phyloP scores from a whole-genome alignment of 2,329 filamentous ascomycete genomes.

The Rutstroemia sp. region DNA sequence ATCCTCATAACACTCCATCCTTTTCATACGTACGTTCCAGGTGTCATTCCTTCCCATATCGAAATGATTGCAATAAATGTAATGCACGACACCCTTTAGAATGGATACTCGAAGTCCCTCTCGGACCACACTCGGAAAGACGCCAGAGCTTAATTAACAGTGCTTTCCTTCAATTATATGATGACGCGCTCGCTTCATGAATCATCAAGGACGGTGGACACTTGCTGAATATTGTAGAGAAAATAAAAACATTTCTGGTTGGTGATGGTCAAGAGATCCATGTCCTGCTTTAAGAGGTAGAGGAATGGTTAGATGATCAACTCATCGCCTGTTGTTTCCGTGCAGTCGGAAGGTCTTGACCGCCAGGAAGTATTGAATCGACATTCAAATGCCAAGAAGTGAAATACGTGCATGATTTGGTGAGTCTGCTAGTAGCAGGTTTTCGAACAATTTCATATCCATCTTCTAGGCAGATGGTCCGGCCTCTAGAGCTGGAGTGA shows the following conservation, averaged over 20 bases:
- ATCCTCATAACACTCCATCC: background rate
- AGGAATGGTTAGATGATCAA: no score
- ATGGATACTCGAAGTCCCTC: background rate
- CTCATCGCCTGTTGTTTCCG: background rate
- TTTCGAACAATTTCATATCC: background rate
- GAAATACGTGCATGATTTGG: background rate
- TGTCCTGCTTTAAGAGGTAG: no score
- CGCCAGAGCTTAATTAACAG: background rate
- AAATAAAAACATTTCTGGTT: background rate
- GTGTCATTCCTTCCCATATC: background rate
- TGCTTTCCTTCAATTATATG: conserved; percentile 6
- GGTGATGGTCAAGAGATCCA: background rate
- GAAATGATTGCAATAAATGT: conserved; percentile 4
- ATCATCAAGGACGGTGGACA: conserved; percentile 8
- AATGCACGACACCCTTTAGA: background rate
- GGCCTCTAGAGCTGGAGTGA: conserved; percentile 15
- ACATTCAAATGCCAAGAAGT: background rate
- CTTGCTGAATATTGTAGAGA: background rate
- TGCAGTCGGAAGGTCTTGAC: background rate
- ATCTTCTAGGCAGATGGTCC: background rate
- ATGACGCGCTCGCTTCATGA: conserved; percentile 8
- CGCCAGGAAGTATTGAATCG: background rate
- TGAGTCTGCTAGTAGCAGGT: background rate
- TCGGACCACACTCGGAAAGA: background rate
- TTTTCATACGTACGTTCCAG: background rate